phyloP scores from a whole-genome alignment of 2,329 filamentous ascomycete species.

The Penicillium sp. region DNA sequence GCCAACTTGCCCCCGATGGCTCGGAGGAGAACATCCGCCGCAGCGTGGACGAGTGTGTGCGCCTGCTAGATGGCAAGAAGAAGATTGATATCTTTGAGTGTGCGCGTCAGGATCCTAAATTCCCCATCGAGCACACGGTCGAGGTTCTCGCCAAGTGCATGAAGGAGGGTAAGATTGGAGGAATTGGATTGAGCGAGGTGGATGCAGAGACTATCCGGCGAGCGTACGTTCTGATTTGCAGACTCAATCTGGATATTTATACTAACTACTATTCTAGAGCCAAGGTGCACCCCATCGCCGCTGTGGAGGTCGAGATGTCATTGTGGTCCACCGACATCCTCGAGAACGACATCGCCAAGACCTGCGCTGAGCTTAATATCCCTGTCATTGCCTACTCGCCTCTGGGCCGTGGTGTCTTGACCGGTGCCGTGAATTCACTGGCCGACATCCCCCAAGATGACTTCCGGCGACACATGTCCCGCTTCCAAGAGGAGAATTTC shows the following conservation, averaged over 20 bases:
- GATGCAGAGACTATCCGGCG: slow-evolving; percentile 46
- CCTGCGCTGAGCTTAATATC: slow-evolving; percentile 57
- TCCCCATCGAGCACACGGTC: slow-evolving; percentile 50
- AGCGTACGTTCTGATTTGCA: slow-evolving; percentile 31
- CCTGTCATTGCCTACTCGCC: slow-evolving; percentile 61
- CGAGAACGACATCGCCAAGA: slow-evolving; percentile 56
- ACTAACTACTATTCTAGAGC: slow-evolving; percentile 40
- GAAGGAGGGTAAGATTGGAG: slow-evolving; percentile 46
- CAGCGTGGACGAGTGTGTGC: slow-evolving; percentile 59
- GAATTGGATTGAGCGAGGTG: slow-evolving; percentile 45
- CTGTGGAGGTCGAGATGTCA: slow-evolving; percentile 61
- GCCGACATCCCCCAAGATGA: slow-evolving; percentile 51
- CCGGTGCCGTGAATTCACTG: slow-evolving; percentile 48
- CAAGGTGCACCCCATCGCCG: slow-evolving; percentile 55
- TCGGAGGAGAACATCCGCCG: slow-evolving; percentile 55
- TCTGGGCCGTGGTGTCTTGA: slow-evolving; percentile 57
- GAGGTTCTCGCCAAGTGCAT: slow-evolving; percentile 39
- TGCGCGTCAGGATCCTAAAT: slow-evolving; percentile 55
- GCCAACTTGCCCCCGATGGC: slow-evolving; percentile 47
- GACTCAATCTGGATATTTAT: slow-evolving; percentile 1
- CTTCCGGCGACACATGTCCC: slow-evolving; percentile 43
- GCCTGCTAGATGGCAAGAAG: slow-evolving; percentile 55
- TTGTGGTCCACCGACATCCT: slow-evolving; percentile 58
- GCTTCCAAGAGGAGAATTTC: slow-evolving; percentile 53
- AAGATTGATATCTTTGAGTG: slow-evolving; percentile 62